These are phyloP conservation scores for Zygosaccharomyces lentus DNA, from an alignment of 805 yeast genomes.

Conservation along the genomic window DNA sequence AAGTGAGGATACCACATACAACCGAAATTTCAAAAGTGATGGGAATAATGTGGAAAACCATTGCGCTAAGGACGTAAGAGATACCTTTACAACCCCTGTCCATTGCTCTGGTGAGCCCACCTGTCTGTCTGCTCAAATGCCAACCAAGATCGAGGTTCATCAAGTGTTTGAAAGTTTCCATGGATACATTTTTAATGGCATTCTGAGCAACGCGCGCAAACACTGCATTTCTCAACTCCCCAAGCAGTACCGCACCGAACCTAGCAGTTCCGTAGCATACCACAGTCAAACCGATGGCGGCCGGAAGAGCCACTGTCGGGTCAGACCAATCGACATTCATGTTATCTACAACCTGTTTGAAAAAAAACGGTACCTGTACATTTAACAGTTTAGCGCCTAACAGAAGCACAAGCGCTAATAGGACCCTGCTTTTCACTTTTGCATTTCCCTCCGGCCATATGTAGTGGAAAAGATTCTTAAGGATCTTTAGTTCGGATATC, in stretches of 20 bases:
- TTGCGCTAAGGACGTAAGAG: constrained; percentile 83
- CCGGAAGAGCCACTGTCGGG: constrained; percentile 54
- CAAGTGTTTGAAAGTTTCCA: constrained; percentile 79
- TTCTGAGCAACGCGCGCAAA: constrained; percentile 94
- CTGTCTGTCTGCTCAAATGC: constrained; percentile 89
- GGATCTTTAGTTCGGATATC: constrained; percentile 46
- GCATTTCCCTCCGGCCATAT: constrained; percentile 77
- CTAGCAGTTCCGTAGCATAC: constrained; percentile 91
- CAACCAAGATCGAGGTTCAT: constrained; percentile 81
- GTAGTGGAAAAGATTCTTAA: constrained; percentile 60
- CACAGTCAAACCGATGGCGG: constrained; percentile 57
- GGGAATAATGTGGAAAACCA: constrained; percentile 97
- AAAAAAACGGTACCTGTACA: constrained; percentile 94
- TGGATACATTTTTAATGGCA: constrained; percentile 87
- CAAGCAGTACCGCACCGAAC: constrained; percentile 90
- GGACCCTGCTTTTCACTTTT: constrained; percentile 66
- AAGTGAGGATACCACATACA: constrained; percentile 90
- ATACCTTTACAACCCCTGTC: constrained; percentile 98
- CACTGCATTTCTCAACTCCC: constrained; percentile 90
- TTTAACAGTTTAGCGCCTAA: constrained; percentile 80
- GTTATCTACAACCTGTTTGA: constrained; percentile 80
- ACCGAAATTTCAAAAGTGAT: constrained; percentile 86
- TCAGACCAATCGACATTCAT: constrained; percentile 88
- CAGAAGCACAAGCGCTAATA: constrained; percentile 66
- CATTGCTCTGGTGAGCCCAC: constrained; percentile 92